phyloP scores from a whole-genome alignment of 257 asterid species.

The Fraxinus pennsylvanica region DNA sequence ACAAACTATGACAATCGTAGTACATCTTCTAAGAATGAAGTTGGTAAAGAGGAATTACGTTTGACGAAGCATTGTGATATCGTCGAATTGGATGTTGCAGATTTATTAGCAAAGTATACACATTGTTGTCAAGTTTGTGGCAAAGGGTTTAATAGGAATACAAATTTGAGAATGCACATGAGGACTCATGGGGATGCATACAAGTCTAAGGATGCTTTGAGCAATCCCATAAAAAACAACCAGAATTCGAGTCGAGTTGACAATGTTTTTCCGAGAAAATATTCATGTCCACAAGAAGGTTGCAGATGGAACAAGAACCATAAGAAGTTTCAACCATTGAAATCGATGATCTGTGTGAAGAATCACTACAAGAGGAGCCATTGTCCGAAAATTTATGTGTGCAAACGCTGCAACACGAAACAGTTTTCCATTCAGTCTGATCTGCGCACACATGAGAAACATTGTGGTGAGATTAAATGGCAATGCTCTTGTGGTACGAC shows the following conservation, averaged over 20 bases:
- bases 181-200: conserved; percentile 85
- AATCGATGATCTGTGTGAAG: conserved; percentile 79
- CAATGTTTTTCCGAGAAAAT: conserved; percentile 32
- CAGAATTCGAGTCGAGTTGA: conserved; percentile 1
- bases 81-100: conserved; percentile 63
- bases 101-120: conserved; percentile 72
- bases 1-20: conserved; percentile 19
- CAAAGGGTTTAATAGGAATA: conserved; percentile 84
- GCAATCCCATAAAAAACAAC: conserved; percentile 47
- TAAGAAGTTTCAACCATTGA: conserved; percentile 68
- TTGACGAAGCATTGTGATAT: conserved; percentile 45
- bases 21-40: conserved; percentile 9
- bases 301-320: conserved; percentile 77
- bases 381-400: conserved; percentile 78
- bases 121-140: conserved; percentile 79
- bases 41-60: conserved; percentile 11
- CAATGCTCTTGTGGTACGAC: conserved; percentile 74
- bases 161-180: conserved; percentile 87
- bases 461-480: conserved; percentile 78
- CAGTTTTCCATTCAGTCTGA: conserved; percentile 76
- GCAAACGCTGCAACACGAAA: conserved; percentile 66
- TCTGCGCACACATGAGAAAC: conserved; percentile 77
- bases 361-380: conserved; percentile 85
- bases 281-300: conserved; percentile 86
- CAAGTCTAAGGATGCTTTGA: conserved; percentile 68